Evolutionary conservation across 345 rosid genomes (phyloP), one percentile per base, ranked within the genome.

Genomic region (Populus alba): DNA sequence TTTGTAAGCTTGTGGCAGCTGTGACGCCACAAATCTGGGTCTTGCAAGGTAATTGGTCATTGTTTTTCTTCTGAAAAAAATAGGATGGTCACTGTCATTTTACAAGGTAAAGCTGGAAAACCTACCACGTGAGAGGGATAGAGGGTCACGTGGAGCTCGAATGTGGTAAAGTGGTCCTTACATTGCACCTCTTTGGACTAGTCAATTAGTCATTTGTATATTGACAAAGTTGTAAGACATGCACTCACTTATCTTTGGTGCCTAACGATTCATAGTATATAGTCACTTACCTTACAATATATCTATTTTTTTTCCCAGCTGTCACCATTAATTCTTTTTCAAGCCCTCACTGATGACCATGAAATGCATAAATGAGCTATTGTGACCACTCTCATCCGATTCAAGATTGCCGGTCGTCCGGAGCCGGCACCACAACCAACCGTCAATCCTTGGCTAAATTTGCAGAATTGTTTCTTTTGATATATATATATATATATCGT

Each of bases 201-300:
- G 11, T 33, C 70, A 51, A 37, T 9, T 39, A 62, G 43, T 57
- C 63, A 27, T 63, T n/a, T 67, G 27, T 38, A 18, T 47, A 57
- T 73, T 75, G 75, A 71, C 27, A 37, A 76, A 55, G 15, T 67
- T 35, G 33, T 5, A 31, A 25, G 10, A 29, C 79, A 38, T 6
- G 38, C 41, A 22, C 55, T 7, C 2, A 67, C 29, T 31, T n/a
- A 37, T 37, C 25, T 6, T 7, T n/a, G 11, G 1, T 38, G 76
- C 73, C 76, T 59, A 29, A 53, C 66, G 78, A 83, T 86, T 81
- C 86, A 72, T 68, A 0, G 82, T 53, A 83, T 73, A 33, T 79
- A 67, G 85, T 71, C 88, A 62, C 75, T 63, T 78, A 35, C 25
- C 5, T 37, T 53, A 11, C 3, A 20, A 13, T 43, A 11, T 11